Evolutionary conservation across 2,329 filamentous ascomycete genomes (phyloP), one percentile per base, ranked within the genome.

Genomic region (Clarireedia sp.): DNA sequence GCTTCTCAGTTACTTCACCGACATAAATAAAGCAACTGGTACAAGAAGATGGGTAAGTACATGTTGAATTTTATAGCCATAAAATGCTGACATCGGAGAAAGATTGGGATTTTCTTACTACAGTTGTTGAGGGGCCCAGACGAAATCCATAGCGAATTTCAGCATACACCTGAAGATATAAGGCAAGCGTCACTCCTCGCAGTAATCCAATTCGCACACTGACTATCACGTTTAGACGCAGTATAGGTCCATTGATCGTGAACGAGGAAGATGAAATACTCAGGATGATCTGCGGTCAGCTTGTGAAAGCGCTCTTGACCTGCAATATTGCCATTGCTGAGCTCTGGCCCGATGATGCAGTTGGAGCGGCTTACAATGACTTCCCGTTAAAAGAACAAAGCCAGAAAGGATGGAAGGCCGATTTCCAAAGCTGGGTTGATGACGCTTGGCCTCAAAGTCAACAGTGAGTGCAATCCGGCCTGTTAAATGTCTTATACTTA

Each of bases 41-140:
- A 54, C 63, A 44, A 57, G 65, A 48, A 59, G 62, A 67, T 66
- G 64, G 65, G 66, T 67, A 58, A 54, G 59, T 45, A n/a, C 16
- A 36, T 41, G 4, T 17, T 10, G 21, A 17, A 14, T 6, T 29
- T 10, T 23, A 19, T n/a, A n/a, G 7, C 7, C 16, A 45, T 9
- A 43, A 24, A n/a, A 21, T 59, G 2, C 62, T 53, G 21, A 40
- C 16, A 23, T 9, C 2, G 23, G 7, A 41, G 9, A 6, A 33
- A 66, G 66, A 59, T 61, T 44, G 66, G 67, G 1, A 57, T 66
- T 21, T 48, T 68, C n/a, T 60, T 61, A 44, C 51, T 62, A n/a
- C 60, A 67, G 44, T 57, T 69, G 6, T 21, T 67, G 10, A 55
- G 54, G 26, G 60, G 46, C 5, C 61, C 51, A 5, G 29, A 59